These are phyloP conservation scores for Euphorbia schlechtendalii DNA, from an alignment of 441 rosid genomes.

Conservation along the genomic window DNA sequence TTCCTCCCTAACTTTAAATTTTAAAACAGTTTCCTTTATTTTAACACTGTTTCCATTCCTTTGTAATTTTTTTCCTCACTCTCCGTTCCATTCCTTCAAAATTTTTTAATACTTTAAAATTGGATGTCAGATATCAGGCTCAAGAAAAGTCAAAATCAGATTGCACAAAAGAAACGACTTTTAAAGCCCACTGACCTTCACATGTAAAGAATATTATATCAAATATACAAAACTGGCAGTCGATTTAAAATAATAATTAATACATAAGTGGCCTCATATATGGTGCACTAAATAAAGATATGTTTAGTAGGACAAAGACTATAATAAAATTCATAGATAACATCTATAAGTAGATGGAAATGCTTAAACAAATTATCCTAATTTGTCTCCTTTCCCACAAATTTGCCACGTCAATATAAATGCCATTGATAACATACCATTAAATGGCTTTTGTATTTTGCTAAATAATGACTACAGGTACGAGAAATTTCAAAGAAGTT, in stretches of 20 bases:
- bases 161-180: neutral
- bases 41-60: no score
- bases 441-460: neutral
- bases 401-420: neutral
- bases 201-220: neutral
- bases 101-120: no score
- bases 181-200: neutral
- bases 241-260: neutral
- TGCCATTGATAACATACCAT: neutral
- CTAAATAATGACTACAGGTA: neutral
- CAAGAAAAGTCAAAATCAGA: neutral
- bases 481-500: slow-evolving; percentile 33
- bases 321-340: neutral
- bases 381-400: neutral
- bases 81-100: no score
- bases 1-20: no score
- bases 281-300: neutral
- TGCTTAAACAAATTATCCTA: neutral
- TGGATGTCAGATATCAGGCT: neutral
- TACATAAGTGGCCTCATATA: neutral
- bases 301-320: slow-evolving; percentile 1
- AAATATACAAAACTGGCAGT: neutral
- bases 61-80: no score
- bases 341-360: neutral
- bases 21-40: no score